Evolutionary conservation across 441 rosid genomes (phyloP).

Genomic region (Gossypium davidsonii): DNA sequence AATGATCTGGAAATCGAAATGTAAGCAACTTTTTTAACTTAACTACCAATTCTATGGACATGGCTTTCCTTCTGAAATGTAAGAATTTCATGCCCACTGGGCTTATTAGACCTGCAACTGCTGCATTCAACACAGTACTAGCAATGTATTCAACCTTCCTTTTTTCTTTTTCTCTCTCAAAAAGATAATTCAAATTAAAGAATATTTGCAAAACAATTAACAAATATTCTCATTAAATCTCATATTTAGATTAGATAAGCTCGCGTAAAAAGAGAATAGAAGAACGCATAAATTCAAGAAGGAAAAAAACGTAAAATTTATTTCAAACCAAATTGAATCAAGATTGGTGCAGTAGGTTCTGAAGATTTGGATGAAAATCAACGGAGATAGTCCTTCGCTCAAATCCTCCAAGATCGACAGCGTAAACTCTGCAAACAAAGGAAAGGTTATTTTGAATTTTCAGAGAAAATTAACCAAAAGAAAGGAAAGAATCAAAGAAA

Average conservation of each 20-base stretch:
- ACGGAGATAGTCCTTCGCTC: conserved; percentile 42
- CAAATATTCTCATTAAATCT: background rate
- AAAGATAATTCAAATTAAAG: background rate
- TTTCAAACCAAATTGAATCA: conserved; percentile 43
- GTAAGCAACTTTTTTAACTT: conserved; percentile 6
- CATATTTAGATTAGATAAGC: background rate
- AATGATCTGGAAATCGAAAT: background rate
- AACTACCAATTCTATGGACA: conserved; percentile 53
- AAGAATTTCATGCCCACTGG: conserved; percentile 56
- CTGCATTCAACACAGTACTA: conserved; percentile 28
- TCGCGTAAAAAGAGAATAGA: background rate
- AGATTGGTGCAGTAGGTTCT: conserved; percentile 57
- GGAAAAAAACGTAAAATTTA: background rate
- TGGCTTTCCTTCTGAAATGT: conserved; percentile 42
- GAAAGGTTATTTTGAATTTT: background rate
- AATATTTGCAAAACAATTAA: background rate
- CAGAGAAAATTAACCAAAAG: background rate
- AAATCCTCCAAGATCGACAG: conserved; percentile 46
- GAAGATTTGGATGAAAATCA: conserved; percentile 46
- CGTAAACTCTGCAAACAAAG: conserved; percentile 39
- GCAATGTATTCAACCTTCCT: background rate
- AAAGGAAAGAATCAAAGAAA: background rate
- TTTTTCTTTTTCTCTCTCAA: background rate
- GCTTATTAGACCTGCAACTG: conserved; percentile 50
- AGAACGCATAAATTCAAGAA: background rate